Base-by-base conservation (phyloP, 257 asterid species). In the Buddleja alternifolia region DNA sequence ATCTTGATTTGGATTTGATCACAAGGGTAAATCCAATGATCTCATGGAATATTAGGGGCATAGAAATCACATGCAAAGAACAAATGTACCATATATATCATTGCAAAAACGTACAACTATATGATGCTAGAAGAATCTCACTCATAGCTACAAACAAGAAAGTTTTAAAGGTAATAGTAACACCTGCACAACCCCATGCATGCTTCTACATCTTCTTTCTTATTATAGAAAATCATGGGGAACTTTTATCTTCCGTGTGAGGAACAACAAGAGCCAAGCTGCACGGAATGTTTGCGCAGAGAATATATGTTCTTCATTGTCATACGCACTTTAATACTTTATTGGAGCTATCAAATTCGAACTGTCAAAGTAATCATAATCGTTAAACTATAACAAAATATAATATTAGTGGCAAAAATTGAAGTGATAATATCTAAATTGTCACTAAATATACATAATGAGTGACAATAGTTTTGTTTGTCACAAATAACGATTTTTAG, bases 91-190 rank as follows among this genome's bases (percentile, higher is more conserved):
- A 29, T 29, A 29, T 29, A 10, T 20, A 25, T 32, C 60, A 40
- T 40, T 23, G 29, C 63, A 54, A 24, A 55, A 15, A 29, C 10
- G 75, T 75, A 53, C 68, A 63, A 75, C 46, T 5, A 69, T 47
- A 36, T 46, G 51, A 46, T 69, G 68, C 10, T 1, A 4, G 10
- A 54, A 71, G 80, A 76, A 76, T 64, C 76, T 75, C 68, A 70
- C 47, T 56, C 59, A 63, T 70, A 24, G 58, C 72, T 37, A 66
- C 58, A 72, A 63, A 61, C 50, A 34, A 50, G 75, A 63, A 75
- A 69, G 39, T 21, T n/a, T 21, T 57, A 40, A 48, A 56, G n/a
- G 54, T 57, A 67, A 63, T 45, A 55, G 47, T 47, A 64, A 34
- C 59, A 60, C 8, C 65, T 34, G 20, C 46, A 40, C n/a, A 6